A percentile compares a stretch with the other conserved stretches of the same genome.
These are phyloP conservation scores for Hypoxylon rubiginosum DNA, from an alignment of 2,329 filamentous ascomycete genomes.

Conservation along the genomic window DNA sequence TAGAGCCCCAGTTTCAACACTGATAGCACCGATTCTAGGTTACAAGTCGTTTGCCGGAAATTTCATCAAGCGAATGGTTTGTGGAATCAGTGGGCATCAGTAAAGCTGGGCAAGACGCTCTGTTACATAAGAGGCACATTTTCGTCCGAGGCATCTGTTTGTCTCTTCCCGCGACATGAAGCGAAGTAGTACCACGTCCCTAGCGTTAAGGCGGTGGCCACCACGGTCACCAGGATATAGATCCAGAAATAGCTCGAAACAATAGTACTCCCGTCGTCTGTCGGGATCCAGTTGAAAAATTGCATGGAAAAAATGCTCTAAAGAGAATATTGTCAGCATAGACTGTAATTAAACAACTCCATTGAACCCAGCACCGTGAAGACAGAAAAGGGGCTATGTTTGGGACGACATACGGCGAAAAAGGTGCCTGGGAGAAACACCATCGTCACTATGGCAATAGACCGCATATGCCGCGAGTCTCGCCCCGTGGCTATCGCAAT, in stretches of 20 bases:
- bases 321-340: neutral
- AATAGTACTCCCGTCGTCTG: neutral
- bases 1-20: too few relatives aligned
- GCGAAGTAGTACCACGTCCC: constrained; percentile 37
- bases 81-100: too few relatives aligned
- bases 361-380: too few relatives aligned
- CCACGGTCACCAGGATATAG: constrained; percentile 31
- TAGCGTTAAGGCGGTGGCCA: constrained; percentile 25
- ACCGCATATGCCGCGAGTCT: constrained; percentile 50
- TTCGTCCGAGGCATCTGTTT: neutral
- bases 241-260: constrained; percentile 46
- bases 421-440: constrained; percentile 52
- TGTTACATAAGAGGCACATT: neutral
- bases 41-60: too few relatives aligned
- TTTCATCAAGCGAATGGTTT: too few relatives aligned
- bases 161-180: neutral
- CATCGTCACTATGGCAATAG: constrained; percentile 51
- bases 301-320: constrained; percentile 48
- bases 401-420: constrained; percentile 42
- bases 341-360: neutral
- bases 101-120: too few relatives aligned
- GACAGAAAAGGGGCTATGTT: neutral
- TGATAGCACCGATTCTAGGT: too few relatives aligned
- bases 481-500: constrained; percentile 48
- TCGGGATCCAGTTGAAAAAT: constrained; percentile 45